These are phyloP conservation scores for Ceratocystis alfenasii DNA, from an alignment of 2,329 filamentous ascomycete genomes.

Conservation along the genomic window DNA sequence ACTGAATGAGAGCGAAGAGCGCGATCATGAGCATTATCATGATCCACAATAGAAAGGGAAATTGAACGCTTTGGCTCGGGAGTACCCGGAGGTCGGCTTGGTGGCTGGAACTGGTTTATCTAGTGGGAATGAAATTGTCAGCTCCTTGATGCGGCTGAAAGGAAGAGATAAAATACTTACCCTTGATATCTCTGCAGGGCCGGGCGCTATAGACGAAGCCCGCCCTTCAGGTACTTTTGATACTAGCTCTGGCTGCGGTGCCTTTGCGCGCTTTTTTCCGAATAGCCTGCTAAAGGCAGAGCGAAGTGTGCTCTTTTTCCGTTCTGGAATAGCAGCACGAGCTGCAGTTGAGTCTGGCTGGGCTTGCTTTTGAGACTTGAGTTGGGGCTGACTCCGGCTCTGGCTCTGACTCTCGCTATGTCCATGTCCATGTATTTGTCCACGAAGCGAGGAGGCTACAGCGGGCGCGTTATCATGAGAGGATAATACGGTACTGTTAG, in stretches of 20 bases:
- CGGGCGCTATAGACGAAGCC: not conserved
- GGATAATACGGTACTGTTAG: slow-evolving; percentile 5
- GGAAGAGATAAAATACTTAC: not conserved
- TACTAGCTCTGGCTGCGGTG: slow-evolving; percentile 26
- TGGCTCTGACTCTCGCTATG: slow-evolving; percentile 5
- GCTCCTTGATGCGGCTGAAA: not conserved
- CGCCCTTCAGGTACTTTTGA: slow-evolving; percentile 21
- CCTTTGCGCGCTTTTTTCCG: slow-evolving; percentile 40
- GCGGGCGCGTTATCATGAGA: not conserved
- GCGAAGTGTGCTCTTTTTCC: slow-evolving; percentile 48
- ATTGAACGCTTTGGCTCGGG: slow-evolving; percentile 42
- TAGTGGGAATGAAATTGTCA: not conserved
- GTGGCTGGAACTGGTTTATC: not conserved
- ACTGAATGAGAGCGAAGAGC: slow-evolving; percentile 51
- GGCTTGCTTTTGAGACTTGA: not conserved
- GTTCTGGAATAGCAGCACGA: slow-evolving; percentile 31
- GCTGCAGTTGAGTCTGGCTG: slow-evolving; percentile 24
- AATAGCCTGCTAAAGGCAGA: slow-evolving; percentile 47
- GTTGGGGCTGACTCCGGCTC: not conserved
- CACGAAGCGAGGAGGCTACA: slow-evolving; percentile 12
- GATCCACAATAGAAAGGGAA: slow-evolving; percentile 49
- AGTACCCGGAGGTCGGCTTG: not conserved
- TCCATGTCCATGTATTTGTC: not conserved
- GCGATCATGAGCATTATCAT: slow-evolving; percentile 48
- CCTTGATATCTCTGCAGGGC: not conserved